Percentiles rank a stretch among this genome's conserved stretches.
phyloP scores from a whole-genome alignment of 148 eudicot genomes.

The Cornus controversa region DNA sequence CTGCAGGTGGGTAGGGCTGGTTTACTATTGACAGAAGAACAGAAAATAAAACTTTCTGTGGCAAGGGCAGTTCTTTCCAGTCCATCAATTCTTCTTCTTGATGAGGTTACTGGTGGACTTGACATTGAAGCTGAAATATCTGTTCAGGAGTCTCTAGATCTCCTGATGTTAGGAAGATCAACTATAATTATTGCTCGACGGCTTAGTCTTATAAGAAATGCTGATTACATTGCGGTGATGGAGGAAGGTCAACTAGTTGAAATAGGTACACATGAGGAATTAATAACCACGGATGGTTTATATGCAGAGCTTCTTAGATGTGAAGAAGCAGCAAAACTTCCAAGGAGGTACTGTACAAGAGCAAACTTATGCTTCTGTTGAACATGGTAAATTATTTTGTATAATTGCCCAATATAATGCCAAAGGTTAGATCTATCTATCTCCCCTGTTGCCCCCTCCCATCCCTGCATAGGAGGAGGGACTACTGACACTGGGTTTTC shows the following conservation, averaged over 20 bases:
- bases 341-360: constrained; percentile 62
- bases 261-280: constrained; percentile 97
- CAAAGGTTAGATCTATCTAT: too few relatives aligned
- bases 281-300: constrained; percentile 78
- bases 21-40: constrained; percentile 84
- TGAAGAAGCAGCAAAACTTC: constrained; percentile 98
- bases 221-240: constrained; percentile 98
- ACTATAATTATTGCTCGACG: constrained; percentile 94
- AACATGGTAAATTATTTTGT: constrained; percentile 2
- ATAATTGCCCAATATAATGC: too few relatives aligned
- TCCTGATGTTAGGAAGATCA: constrained; percentile 92
- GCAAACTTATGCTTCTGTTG: constrained; percentile 9
- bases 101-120: constrained; percentile 98
- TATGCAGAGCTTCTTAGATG: constrained; percentile 96
- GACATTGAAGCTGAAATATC: constrained; percentile 99
- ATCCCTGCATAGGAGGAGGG: too few relatives aligned
- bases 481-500: background rate
- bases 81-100: constrained; percentile 93
- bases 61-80: constrained; percentile 94
- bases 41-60: constrained; percentile 92
- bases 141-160: constrained; percentile 92
- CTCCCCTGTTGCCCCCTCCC: too few relatives aligned
- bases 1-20: constrained; percentile 91
- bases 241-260: constrained; percentile 99
- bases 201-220: constrained; percentile 86